phyloP scores from a whole-genome alignment of 371 early-diverging fungal species.

The Basidiobolus heterosporus region DNA sequence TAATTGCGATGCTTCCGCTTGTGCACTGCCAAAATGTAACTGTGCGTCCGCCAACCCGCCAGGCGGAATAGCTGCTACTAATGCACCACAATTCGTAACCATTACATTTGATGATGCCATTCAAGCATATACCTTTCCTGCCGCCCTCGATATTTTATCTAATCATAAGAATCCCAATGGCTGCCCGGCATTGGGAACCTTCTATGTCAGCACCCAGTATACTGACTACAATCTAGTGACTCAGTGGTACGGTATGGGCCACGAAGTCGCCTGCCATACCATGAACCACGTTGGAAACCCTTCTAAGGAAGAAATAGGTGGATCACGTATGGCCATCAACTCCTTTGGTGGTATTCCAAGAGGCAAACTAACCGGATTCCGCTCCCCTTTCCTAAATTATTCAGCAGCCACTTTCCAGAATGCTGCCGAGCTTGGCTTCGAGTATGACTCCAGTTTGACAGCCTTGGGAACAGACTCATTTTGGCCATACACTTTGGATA shows the following conservation, averaged over 20 bases:
- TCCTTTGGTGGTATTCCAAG: constrained; percentile 43
- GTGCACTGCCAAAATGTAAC: constrained; percentile 43
- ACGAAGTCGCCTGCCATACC: constrained; percentile 31
- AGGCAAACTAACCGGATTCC: constrained; percentile 48
- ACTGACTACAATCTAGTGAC: constrained; percentile 45
- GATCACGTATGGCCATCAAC: constrained; percentile 32
- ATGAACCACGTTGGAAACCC: too few relatives aligned
- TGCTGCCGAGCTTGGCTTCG: constrained; percentile 36
- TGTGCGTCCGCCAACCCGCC: constrained; percentile 47
- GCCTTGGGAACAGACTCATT: constrained; percentile 27
- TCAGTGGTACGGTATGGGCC: constrained; percentile 52
- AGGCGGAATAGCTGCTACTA: constrained; percentile 25
- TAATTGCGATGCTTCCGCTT: constrained; percentile 38
- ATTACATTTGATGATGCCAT: constrained; percentile 56
- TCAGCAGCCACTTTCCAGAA: constrained; percentile 29
- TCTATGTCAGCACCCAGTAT: constrained; percentile 45
- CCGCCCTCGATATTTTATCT: constrained; percentile 8
- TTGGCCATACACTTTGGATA: constrained; percentile 65
- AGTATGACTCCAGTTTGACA: constrained; percentile 44
- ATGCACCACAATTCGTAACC: constrained; percentile 56
- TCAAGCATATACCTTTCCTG: constrained; percentile 22
- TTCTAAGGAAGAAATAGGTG: constrained; percentile 28
- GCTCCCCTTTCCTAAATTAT: constrained; percentile 56
- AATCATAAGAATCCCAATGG: constrained; percentile 38
- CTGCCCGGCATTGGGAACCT: constrained; percentile 45